A percentile compares a stretch with the other conserved stretches of the same genome.
Evolutionary conservation across 1,139 yeast genomes (phyloP).

Genomic region (Oligophagozyma castellii): DNA sequence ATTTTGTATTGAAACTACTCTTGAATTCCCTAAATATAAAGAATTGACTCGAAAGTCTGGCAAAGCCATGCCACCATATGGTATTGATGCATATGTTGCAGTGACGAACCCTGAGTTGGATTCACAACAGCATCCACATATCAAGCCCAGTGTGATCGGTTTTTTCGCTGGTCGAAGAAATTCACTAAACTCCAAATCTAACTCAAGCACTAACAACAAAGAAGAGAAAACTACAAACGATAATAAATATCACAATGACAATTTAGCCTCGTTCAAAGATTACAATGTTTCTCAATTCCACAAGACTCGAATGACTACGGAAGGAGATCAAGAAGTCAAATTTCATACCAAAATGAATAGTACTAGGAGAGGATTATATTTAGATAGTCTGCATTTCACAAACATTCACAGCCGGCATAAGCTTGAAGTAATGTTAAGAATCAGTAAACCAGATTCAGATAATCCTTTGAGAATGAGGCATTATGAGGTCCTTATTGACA

Average conservation of each 20-base stretch:
- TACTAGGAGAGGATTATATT: slow-evolving; percentile 34
- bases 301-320: slow-evolving; percentile 12
- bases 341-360: slow-evolving; percentile 17
- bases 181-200: slow-evolving; percentile 4
- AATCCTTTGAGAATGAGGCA: slow-evolving; percentile 55
- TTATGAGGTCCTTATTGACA: slow-evolving; percentile 82
- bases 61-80: slow-evolving; percentile 23
- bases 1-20: slow-evolving; percentile 18
- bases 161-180: slow-evolving; percentile 14
- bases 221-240: slow-evolving; percentile 1
- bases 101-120: slow-evolving; percentile 9
- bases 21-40: slow-evolving; percentile 22
- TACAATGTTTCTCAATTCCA: slow-evolving; percentile 11
- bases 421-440: slow-evolving; percentile 63
- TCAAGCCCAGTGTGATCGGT: slow-evolving; percentile 18
- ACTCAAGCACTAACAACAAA: background rate
- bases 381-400: slow-evolving; percentile 55
- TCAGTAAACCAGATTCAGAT: slow-evolving; percentile 48
- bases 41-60: slow-evolving; percentile 17
- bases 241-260: background rate
- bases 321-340: slow-evolving; percentile 16
- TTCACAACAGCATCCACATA: slow-evolving; percentile 3
- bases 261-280: slow-evolving; percentile 1
- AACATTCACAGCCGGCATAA: slow-evolving; percentile 65
- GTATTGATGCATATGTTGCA: slow-evolving; percentile 19